Evolutionary conservation across 345 rosid species (phyloP).

Genomic region (Camelina hispida): DNA sequence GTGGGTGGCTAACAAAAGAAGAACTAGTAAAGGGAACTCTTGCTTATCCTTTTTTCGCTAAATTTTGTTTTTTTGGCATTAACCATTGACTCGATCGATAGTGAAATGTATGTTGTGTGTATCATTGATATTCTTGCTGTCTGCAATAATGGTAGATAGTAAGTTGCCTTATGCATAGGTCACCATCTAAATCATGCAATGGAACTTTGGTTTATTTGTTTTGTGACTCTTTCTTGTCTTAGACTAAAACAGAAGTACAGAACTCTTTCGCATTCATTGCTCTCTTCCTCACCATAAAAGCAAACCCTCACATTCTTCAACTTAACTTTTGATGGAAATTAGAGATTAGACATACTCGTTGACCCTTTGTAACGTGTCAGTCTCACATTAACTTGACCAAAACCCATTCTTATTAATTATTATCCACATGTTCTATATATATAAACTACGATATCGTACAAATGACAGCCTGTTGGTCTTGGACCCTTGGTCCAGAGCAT

Average conservation of each 20-base stretch:
- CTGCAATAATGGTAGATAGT: constrained; percentile 33
- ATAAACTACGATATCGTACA: constrained; percentile 14
- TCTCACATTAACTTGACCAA: background rate
- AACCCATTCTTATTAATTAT: constrained; percentile 1
- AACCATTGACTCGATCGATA: constrained; percentile 39
- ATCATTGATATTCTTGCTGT: constrained; percentile 41
- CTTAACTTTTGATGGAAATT: constrained; percentile 20
- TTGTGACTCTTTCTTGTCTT: constrained; percentile 25
- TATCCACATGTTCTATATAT: constrained; percentile 15
- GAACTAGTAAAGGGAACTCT: constrained; percentile 23
- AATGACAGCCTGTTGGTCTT: background rate
- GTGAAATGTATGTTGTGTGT: constrained; percentile 11
- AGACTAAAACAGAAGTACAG: constrained; percentile 34
- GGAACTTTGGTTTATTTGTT: constrained; percentile 28
- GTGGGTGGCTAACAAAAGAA: constrained; percentile 27
- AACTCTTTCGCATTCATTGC: constrained; percentile 32
- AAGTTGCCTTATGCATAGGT: constrained; percentile 33
- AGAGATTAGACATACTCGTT: constrained; percentile 38
- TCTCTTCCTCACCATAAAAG: constrained; percentile 32
- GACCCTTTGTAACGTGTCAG: constrained; percentile 37
- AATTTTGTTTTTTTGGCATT: constrained; percentile 16
- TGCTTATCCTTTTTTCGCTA: constrained; percentile 8
- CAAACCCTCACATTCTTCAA: constrained; percentile 20
- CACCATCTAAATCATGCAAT: constrained; percentile 38
- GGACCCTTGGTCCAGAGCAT: background rate